Base-by-base conservation (phyloP, 192 early-diverging fungal species). In the Backusella macrospora region DNA sequence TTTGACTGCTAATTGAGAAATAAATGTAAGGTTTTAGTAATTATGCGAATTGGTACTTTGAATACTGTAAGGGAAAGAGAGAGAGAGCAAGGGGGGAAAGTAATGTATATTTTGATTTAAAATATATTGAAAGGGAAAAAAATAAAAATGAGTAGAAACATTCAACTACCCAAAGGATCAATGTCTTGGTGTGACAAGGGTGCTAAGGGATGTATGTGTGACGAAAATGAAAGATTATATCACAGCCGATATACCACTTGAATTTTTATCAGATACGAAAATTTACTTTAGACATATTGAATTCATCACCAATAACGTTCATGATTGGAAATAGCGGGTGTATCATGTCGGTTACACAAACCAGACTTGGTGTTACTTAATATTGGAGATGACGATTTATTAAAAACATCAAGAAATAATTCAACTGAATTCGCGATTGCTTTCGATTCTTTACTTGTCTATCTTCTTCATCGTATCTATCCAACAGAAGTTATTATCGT, bases 291-390 rank as follows among this genome's bases (percentile, higher is more conserved):
- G 52, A 21, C 18, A 21, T 4, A 55, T 26, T 10, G 18, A 55
- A 13, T 55, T 18, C 18, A 55, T 55, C 52, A 55, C 18, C 18
- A 52, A 40, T 42, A 67, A 52, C 34, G 7, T 42, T 5, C 39
- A 72, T 0, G 71, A 78, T 42, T 78, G 76, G 73, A 65, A 26
- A 74, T 74, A 0, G n/a, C 38, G 12, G 13, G 14, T 3, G 16
- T 14, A 5, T 64, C 29, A 1, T 18, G 15, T n/a, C 9, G 62
- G 23, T 42, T 73, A 5, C 67, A 71, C 18, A 49, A 29, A 47
- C 71, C 76, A 23, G 71, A 73, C 44, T 4, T 78, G 23, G 71
- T 78, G 21, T 62, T 78, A n/a, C 45, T 78, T 6, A 43, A 49
- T 0, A 14, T 78, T 14, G 76, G 76, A 37, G 73, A 63, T 68